phyloP scores from a whole-genome alignment of 805 yeast genomes.

The Wickerhamiella spandovensis region DNA sequence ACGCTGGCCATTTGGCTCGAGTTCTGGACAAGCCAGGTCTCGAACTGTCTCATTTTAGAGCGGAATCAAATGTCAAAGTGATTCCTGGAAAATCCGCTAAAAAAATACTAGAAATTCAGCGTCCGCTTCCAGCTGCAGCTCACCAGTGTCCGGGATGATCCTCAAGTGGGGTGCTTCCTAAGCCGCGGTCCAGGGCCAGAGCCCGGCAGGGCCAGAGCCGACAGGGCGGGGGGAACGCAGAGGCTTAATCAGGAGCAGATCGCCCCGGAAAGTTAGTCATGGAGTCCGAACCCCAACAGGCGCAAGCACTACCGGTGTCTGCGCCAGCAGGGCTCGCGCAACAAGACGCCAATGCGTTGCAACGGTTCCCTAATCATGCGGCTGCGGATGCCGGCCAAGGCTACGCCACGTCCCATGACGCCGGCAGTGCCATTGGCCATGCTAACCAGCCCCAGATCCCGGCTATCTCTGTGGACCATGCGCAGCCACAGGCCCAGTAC shows the following conservation, averaged over 20 bases:
- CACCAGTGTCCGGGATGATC: not conserved
- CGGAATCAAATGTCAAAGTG: too few species aligned
- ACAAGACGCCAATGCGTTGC: not conserved
- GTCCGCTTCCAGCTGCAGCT: too few species aligned
- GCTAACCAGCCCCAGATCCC: not conserved
- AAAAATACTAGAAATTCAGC: too few species aligned
- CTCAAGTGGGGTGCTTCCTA: not conserved
- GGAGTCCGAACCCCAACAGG: not conserved
- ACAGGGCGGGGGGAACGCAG: too few species aligned
- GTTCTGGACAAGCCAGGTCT: conserved; percentile 24
- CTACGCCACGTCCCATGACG: not conserved
- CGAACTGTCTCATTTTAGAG: conserved; percentile 9
- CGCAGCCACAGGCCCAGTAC: not conserved
- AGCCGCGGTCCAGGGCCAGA: not conserved
- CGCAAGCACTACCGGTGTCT: not conserved
- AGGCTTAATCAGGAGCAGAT: not conserved
- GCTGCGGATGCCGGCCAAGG: not conserved
- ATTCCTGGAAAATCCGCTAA: too few species aligned
- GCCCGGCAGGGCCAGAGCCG: not conserved
- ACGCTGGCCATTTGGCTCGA: conserved; percentile 26
- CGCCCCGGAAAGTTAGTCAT: not conserved
- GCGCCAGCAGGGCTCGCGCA: not conserved
- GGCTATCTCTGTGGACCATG: not conserved
- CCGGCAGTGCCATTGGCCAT: not conserved
- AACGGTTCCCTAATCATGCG: not conserved